Conservation (phyloP, 257 asterid species). For the Solanum megistacrolobum region DNA sequence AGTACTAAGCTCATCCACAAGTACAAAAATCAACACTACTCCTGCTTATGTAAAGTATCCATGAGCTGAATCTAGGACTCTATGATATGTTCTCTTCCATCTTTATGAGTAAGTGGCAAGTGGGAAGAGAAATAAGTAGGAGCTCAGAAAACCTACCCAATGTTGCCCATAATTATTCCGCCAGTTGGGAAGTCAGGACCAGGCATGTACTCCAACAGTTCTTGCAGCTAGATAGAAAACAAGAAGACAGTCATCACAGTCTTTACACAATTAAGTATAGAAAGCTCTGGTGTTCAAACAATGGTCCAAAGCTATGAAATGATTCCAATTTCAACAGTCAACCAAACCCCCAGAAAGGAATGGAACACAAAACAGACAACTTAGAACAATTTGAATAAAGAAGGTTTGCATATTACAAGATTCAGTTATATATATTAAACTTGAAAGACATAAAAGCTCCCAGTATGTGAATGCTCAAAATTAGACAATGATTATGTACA, state of each 20-base stretch:
- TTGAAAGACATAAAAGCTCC: not conserved
- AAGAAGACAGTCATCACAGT: not conserved
- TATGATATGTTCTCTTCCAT: not conserved
- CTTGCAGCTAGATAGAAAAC: slow-evolving; percentile 56
- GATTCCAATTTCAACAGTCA: not conserved
- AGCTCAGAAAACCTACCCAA: slow-evolving; percentile 49
- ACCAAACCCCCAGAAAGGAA: not conserved
- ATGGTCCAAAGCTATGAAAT: not conserved
- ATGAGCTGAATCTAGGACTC: not conserved
- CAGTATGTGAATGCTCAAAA: not conserved
- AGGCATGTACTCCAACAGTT: slow-evolving; percentile 94
- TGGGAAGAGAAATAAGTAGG: not conserved
- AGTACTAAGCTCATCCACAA: not conserved
- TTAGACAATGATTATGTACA: not conserved
- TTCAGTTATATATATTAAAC: not conserved
- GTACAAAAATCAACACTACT: not conserved
- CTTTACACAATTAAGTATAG: not conserved
- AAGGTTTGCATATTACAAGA: not conserved
- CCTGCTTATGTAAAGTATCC: not conserved
- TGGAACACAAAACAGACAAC: not conserved
- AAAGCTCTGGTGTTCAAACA: not conserved
- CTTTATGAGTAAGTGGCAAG: not conserved
- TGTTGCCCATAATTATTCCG: slow-evolving; percentile 89
- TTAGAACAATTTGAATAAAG: not conserved
- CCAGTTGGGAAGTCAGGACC: slow-evolving; percentile 99